These are phyloP conservation scores for Candida suzukii DNA, from an alignment of 805 yeast genomes.

Conservation along the genomic window DNA sequence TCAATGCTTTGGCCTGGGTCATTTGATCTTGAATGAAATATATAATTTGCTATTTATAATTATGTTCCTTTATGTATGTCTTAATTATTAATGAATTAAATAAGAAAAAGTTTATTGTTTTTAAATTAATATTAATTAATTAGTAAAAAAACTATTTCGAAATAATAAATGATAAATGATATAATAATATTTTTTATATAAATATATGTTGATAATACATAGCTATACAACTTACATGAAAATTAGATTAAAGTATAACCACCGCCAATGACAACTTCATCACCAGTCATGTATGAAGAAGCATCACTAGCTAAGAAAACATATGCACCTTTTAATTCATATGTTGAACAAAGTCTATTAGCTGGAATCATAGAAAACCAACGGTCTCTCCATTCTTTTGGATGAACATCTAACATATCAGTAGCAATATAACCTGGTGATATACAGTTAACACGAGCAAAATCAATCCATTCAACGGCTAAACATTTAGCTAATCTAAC, in stretches of 20 bases:
- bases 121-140: too few relatives aligned
- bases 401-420: constrained; percentile 26
- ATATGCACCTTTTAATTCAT: constrained; percentile 42
- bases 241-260: constrained; percentile 27
- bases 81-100: constrained; percentile 3
- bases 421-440: constrained; percentile 44
- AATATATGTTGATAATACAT: too few relatives aligned
- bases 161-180: too few relatives aligned
- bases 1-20: constrained; percentile 11
- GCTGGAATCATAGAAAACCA: constrained; percentile 26
- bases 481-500: constrained; percentile 36
- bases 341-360: constrained; percentile 39
- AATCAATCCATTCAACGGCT: constrained; percentile 38
- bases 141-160: too few relatives aligned
- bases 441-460: constrained; percentile 40
- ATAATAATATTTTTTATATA: too few relatives aligned
- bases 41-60: constrained; percentile 1
- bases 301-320: constrained; percentile 45
- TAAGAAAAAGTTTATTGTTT: too few relatives aligned
- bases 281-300: constrained; percentile 38
- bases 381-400: constrained; percentile 12
- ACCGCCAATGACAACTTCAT: constrained; percentile 39
- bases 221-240: too few relatives aligned
- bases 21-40: constrained; percentile 11
- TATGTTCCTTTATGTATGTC: neutral